Base-by-base conservation (phyloP, 2,329 filamentous ascomycete genomes). In the Botrytis galanthina region DNA sequence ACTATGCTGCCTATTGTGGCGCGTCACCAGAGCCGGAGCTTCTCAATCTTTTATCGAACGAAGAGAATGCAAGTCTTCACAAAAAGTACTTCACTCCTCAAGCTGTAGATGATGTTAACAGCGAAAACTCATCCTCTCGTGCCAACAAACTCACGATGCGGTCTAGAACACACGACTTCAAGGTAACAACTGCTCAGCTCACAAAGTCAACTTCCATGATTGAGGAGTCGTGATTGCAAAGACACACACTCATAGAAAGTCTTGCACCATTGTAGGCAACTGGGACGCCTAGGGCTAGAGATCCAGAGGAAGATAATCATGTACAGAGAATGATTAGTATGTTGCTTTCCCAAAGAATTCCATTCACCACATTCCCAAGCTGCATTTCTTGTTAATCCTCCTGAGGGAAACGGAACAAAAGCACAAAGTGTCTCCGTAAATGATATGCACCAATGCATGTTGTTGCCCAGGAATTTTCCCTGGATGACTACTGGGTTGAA, bases 281-380 rank as follows among this genome's bases (percentile, higher is more conserved):
- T 16, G 16, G 7, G 16, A 22, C 10, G 18, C 7, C 32, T 3
- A 14, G 18, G 29, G 1, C 32, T n/a, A 1, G 32, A 44, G 39
- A 18, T 46, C 1, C 7, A 9, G 10, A 4, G 29, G 3, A 42
- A 4, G 18, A 2, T 62, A 1, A n/a, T 26, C 0, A 61, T 9
- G 22, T 29, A 44, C 2, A 2, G 64, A 51, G 14, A 22, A n/a
- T 16, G 10, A 26, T 16, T 4, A 42, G 26, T 4, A 16, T 32
- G 3, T 29, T 29, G n/a, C 14, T 57, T 54, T 29, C n/a, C 7
- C n/a, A 29, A 57, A 32, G 9, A 0, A 54, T 6, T 9, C 3
- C 3, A 29, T 57, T 29, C n/a, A 18, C 51, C 18, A 29, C 5
- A 4, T 29, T 14, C 9, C 26, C 32, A 9, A 18, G 7, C n/a